These are phyloP conservation scores for Coniochaeta pulveracea DNA, from an alignment of 2,329 filamentous ascomycete species.

Conservation along the genomic window DNA sequence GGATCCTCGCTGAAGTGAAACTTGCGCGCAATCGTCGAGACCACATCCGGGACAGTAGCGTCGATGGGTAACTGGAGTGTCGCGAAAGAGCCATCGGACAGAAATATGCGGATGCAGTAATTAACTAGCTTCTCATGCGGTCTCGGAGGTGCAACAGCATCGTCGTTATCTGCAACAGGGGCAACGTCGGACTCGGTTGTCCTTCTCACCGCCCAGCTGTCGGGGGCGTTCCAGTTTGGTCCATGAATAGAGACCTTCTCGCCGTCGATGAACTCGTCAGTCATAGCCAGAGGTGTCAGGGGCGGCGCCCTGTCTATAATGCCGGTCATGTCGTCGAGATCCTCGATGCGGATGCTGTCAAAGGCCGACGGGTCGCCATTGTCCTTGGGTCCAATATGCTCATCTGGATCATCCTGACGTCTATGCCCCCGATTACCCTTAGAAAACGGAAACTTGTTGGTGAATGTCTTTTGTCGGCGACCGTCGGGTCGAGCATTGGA, in stretches of 20 bases:
- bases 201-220: conserved; percentile 89
- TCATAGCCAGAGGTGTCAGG: conserved; percentile 56
- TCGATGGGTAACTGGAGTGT: conserved; percentile 79
- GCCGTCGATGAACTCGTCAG: conserved; percentile 34
- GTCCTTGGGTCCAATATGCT: conserved; percentile 49
- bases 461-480: conserved; percentile 40
- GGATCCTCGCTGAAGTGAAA: conserved; percentile 83
- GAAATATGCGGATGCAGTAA: conserved; percentile 93
- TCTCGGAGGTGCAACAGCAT: conserved; percentile 53
- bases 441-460: conserved; percentile 52
- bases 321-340: conserved; percentile 83
- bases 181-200: conserved; percentile 51
- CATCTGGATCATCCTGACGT: conserved; percentile 40
- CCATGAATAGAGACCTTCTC: conserved; percentile 21
- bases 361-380: conserved; percentile 59
- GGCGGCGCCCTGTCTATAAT: conserved; percentile 65
- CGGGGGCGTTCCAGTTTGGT: conserved; percentile 74
- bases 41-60: conserved; percentile 75
- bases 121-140: conserved; percentile 64
- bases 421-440: conserved; percentile 40
- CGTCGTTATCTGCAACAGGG: conserved; percentile 51
- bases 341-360: too few relatives aligned
- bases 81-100: conserved; percentile 86
- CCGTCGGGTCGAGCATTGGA: conserved; percentile 14
- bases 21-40: conserved; percentile 87